Conservation (phyloP, 2,329 filamentous ascomycete genomes). For the Pseudogymnoascus sp. region DNA sequence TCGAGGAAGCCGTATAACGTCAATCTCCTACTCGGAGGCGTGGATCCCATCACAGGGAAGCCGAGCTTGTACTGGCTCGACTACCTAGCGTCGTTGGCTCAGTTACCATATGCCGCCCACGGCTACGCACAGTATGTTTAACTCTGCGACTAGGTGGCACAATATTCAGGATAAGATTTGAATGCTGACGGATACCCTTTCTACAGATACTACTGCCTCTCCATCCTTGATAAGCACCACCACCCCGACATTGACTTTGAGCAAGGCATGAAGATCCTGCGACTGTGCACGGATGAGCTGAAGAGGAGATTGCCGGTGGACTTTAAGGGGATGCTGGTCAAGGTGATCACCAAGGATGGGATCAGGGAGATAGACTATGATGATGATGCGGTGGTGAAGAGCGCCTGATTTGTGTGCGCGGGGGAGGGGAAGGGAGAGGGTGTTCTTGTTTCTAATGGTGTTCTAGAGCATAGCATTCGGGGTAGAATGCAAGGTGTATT, state of each 20-base stretch:
- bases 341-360: conserved; percentile 91
- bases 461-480: conserved; percentile 25
- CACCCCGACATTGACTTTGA: conserved; percentile 86
- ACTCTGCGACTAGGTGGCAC: no score
- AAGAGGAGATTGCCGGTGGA: conserved; percentile 96
- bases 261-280: conserved; percentile 84
- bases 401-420: neutral
- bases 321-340: conserved; percentile 95
- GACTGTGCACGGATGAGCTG: conserved; percentile 93
- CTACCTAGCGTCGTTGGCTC: conserved; percentile 82
- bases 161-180: no score
- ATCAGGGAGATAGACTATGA: conserved; percentile 78
- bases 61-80: conserved; percentile 95
- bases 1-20: conserved; percentile 94
- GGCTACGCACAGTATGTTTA: conserved; percentile 83
- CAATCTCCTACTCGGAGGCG: conserved; percentile 88
- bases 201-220: conserved; percentile 86
- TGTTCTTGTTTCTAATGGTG: conserved; percentile 16
- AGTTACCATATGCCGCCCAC: conserved; percentile 90
- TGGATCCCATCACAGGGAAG: conserved; percentile 85
- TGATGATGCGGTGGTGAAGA: conserved; percentile 40
- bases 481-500: conserved; percentile 13
- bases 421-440: neutral
- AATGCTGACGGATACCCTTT: conserved; percentile 8
- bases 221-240: conserved; percentile 97